Evolutionary conservation across 2,329 filamentous ascomycete species (phyloP).

Genomic region (Hirsutella thompsonii): DNA sequence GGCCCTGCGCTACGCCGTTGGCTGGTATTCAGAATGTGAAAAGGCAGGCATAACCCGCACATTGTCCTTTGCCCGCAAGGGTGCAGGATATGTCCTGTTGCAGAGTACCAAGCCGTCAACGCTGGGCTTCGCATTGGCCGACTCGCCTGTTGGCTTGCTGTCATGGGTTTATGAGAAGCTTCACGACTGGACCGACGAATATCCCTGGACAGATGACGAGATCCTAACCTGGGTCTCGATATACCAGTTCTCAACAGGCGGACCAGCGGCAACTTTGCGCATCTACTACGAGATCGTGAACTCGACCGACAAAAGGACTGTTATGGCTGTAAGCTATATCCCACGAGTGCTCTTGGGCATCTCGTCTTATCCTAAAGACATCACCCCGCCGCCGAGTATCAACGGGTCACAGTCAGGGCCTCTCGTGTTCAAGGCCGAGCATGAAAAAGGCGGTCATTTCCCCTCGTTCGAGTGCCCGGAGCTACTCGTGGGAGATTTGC

Average conservation of each 20-base stretch:
- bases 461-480: slow-evolving; percentile 45
- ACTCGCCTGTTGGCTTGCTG: slow-evolving; percentile 57
- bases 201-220: slow-evolving; percentile 65
- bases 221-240: slow-evolving; percentile 62
- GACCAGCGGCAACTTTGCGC: slow-evolving; percentile 50
- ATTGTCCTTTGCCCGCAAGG: slow-evolving; percentile 43
- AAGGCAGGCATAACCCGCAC: slow-evolving; percentile 27
- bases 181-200: slow-evolving; percentile 57
- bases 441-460: slow-evolving; percentile 46
- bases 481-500: slow-evolving; percentile 37
- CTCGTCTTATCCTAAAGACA: slow-evolving; percentile 44
- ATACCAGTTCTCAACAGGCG: slow-evolving; percentile 58
- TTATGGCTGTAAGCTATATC: slow-evolving; percentile 12
- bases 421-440: slow-evolving; percentile 41
- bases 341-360: slow-evolving; percentile 29
- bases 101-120: slow-evolving; percentile 60
- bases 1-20: not conserved
- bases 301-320: slow-evolving; percentile 3
- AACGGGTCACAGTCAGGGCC: slow-evolving; percentile 48
- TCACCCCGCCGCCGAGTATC: slow-evolving; percentile 36
- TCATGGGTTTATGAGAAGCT: slow-evolving; percentile 77
- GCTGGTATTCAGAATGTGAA: not conserved
- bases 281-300: slow-evolving; percentile 62
- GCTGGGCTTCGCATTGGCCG: slow-evolving; percentile 53
- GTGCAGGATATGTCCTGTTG: slow-evolving; percentile 20